Percentiles rank a stretch among this genome's conserved stretches.
Conservation (phyloP, 2,329 filamentous ascomycete genomes). For the Microdochium nivale region DNA sequence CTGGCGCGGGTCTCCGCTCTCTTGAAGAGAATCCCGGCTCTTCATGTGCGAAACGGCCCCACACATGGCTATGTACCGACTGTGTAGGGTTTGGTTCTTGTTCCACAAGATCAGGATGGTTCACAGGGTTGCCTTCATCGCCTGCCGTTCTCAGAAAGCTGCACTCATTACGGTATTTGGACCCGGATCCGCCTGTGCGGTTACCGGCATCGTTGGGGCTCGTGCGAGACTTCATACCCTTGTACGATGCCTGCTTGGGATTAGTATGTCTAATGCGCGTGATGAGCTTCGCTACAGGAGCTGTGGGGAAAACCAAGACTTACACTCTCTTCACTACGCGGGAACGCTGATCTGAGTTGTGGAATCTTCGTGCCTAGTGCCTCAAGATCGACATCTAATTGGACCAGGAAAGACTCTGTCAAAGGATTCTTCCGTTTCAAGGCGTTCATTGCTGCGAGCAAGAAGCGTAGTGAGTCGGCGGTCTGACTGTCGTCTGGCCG, state of each 20-base stretch:
- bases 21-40: background rate
- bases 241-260: background rate
- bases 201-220: slow-evolving; percentile 21
- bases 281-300: no score
- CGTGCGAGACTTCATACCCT: slow-evolving; percentile 1
- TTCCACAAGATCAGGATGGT: slow-evolving; percentile 29
- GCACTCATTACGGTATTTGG: slow-evolving; percentile 35
- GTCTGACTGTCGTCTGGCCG: slow-evolving; percentile 76
- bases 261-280: background rate
- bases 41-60: background rate
- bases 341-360: slow-evolving; percentile 45
- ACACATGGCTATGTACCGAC: background rate
- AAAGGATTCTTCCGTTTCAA: slow-evolving; percentile 82
- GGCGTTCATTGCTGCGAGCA: slow-evolving; percentile 83
- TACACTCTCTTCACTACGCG: slow-evolving; percentile 43
- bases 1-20: slow-evolving; percentile 3
- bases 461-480: slow-evolving; percentile 76
- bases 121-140: slow-evolving; percentile 30
- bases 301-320: slow-evolving; percentile 20
- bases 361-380: slow-evolving; percentile 55
- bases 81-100: slow-evolving; percentile 11
- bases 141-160: slow-evolving; percentile 30
- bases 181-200: slow-evolving; percentile 22
- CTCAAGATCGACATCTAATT: slow-evolving; percentile 86
- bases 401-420: slow-evolving; percentile 89